Evolutionary conservation across 2,329 filamentous ascomycete species (phyloP).

Genomic region (Penicillium sp.): DNA sequence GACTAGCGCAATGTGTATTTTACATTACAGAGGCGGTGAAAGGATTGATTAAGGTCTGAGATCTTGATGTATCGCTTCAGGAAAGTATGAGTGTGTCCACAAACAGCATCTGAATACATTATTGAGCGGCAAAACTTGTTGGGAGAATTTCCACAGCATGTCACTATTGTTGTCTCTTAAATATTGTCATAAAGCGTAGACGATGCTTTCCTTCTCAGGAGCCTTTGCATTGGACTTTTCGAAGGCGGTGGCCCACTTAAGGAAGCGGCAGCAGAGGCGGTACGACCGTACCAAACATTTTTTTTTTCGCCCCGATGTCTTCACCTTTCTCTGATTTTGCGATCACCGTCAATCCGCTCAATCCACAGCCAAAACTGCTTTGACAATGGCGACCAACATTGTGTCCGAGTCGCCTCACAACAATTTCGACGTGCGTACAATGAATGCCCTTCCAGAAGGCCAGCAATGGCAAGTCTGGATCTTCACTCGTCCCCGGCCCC

Average conservation of each 20-base stretch:
- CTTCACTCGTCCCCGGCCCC: constrained; percentile 5
- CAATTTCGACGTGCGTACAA: constrained; percentile 28
- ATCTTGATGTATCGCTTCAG: background rate
- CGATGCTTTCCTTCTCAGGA: background rate
- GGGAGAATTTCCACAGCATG: no score
- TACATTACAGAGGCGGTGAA: background rate
- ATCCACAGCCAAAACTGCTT: constrained; percentile 8
- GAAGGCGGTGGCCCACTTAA: constrained; percentile 11
- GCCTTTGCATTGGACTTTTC: constrained; percentile 2
- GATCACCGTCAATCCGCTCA: constrained; percentile 13
- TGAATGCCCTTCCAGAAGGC: background rate
- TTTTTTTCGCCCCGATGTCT: constrained; percentile 15
- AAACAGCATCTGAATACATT: no score
- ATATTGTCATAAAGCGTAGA: background rate
- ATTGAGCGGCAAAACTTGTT: no score
- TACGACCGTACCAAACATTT: constrained; percentile 8
- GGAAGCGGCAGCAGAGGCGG: constrained; percentile 12
- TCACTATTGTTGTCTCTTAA: no score
- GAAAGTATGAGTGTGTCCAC: no score
- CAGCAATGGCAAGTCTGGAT: constrained; percentile 7
- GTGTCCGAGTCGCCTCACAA: constrained; percentile 26
- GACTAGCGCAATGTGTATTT: background rate
- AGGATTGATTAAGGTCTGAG: background rate
- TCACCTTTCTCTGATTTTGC: constrained; percentile 12
- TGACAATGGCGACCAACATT: constrained; percentile 23